phyloP scores from a whole-genome alignment of 768 basidiomycete species.

The Hericium alpestre region DNA sequence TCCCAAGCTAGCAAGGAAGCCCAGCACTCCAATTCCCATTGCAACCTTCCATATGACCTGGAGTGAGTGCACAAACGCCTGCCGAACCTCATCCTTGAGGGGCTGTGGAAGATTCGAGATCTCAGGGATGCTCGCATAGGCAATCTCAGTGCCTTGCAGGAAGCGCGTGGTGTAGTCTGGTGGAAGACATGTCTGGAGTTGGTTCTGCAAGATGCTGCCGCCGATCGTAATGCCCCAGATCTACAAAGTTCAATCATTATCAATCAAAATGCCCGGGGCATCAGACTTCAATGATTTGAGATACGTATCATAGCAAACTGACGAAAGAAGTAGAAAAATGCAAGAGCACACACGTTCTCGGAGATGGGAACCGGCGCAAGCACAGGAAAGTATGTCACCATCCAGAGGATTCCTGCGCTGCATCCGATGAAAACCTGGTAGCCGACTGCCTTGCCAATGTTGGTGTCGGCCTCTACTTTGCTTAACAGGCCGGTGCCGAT shows the following conservation, averaged over 20 bases:
- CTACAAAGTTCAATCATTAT: constrained; percentile 10
- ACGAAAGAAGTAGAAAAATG: constrained; percentile 21
- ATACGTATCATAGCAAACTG: constrained; percentile 14
- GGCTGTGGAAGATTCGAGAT: constrained; percentile 18
- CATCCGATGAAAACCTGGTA: background rate
- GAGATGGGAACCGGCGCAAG: constrained; percentile 26
- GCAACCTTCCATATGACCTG: constrained; percentile 23
- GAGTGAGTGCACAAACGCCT: constrained; percentile 23
- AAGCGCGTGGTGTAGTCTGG: constrained; percentile 15
- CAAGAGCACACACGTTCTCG: constrained; percentile 25
- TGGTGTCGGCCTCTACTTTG: constrained; percentile 15
- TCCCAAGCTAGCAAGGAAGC: constrained; percentile 15
- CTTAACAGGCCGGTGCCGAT: constrained; percentile 26
- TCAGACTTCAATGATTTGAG: background rate
- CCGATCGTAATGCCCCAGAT: constrained; percentile 27
- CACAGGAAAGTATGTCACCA: constrained; percentile 15
- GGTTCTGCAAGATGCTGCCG: constrained; percentile 25
- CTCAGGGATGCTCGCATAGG: constrained; percentile 19
- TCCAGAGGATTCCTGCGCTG: background rate
- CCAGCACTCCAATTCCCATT: constrained; percentile 20
- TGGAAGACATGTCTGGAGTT: constrained; percentile 21
- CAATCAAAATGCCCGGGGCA: background rate
- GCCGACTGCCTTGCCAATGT: constrained; percentile 5
- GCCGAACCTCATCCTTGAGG: constrained; percentile 17
- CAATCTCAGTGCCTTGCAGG: constrained; percentile 15